Base-by-base conservation (phyloP, 371 early-diverging fungal genomes). In the Cokeromyces recurvatus region DNA sequence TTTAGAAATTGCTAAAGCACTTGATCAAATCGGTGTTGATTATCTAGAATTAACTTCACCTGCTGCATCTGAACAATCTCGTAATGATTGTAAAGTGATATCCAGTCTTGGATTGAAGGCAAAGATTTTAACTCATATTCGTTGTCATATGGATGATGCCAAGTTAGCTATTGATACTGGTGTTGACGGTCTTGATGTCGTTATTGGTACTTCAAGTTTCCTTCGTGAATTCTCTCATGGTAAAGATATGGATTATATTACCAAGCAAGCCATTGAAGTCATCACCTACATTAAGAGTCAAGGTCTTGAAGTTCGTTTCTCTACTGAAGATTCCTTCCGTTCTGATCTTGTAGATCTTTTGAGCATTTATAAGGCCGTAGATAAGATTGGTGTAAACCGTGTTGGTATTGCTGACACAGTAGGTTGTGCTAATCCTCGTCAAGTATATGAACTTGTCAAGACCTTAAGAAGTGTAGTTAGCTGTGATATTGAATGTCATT, bases 401-500 rank as follows among this genome's bases (percentile, higher is more conserved):
- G 97, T 97, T 45, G 97, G 97, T 53, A 93, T 97, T 66, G 97
- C 97, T 25, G 97, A 97, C 68, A 97, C 97, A 4, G 97, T 97
- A 24, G 97, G 97, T 9, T 94, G 95, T 57, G 97, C 97, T 38
- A 90, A 90, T 64, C 95, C 97, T 47, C 89, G 93, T 44, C 97
- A 97, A 80, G 97, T 97, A 6, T 94, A 93, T 52, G 95, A 97
- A 48, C 84, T 97, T 29, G 95, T 97, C 52, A 83, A 89, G 60
- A 97, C 95, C 8, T 79, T 97, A 32, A 85, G 97, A 51, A 79
- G 87, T 37, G 92, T 95, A 23, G 94, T 97, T 22, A 90, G 86
- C 48, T 95, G 95, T 65, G 97, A 97, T 66, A 97, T 97, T 51
- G 97, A 95, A 71, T 91, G 92, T 69, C 97, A 97, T 61, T 97